Conservation (phyloP, 352 stramenopile species). For the Phytophthora melonis region DNA sequence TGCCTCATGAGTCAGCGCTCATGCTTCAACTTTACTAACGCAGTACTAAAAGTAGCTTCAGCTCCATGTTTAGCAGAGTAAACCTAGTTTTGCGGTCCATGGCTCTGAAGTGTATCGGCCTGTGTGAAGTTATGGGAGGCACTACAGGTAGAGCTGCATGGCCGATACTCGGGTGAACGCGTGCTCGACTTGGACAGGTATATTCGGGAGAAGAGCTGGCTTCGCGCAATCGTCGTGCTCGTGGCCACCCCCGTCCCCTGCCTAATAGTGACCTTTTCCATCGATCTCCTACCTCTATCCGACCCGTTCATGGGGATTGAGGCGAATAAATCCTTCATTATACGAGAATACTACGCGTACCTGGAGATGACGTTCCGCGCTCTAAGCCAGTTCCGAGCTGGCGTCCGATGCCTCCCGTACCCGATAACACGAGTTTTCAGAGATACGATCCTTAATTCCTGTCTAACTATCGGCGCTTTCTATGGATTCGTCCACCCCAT, state of each 20-base stretch:
- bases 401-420: slow-evolving; percentile 1
- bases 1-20: no score
- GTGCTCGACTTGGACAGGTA: slow-evolving; percentile 1
- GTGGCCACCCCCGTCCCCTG: slow-evolving; percentile 1
- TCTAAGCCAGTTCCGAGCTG: slow-evolving; percentile 12
- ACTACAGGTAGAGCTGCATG: slow-evolving; percentile 1
- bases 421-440: background rate
- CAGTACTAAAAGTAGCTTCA: background rate
- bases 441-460: slow-evolving; percentile 1
- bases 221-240: background rate
- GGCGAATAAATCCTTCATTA: background rate
- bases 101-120: background rate
- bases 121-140: background rate
- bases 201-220: background rate
- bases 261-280: background rate
- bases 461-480: background rate
- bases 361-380: slow-evolving; percentile 10
- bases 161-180: slow-evolving; percentile 1
- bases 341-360: slow-evolving; percentile 13
- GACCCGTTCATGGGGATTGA: background rate
- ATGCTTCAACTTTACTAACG: no score
- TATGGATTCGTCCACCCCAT: slow-evolving; percentile 1
- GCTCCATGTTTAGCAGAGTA: background rate
- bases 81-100: background rate
- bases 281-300: background rate